Evolutionary conservation across 495 filamentous ascomycete species (phyloP).

Genomic region (Aspergillus sclerotioniger): DNA sequence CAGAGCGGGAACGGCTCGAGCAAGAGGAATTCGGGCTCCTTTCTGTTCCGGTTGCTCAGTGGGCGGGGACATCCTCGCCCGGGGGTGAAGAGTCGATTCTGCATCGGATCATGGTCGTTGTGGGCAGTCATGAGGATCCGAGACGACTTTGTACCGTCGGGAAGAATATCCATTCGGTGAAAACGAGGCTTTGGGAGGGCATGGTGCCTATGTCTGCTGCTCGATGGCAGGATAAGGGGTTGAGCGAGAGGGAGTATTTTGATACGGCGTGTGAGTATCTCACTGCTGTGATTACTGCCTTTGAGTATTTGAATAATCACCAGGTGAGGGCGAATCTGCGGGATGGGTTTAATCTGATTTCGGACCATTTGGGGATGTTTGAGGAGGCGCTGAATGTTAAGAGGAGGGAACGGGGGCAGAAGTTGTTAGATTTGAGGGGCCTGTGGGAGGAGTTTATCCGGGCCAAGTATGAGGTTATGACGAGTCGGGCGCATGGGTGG

Average conservation of each 20-base stretch:
- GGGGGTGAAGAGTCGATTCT: no score
- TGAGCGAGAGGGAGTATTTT: slow-evolving; percentile 1
- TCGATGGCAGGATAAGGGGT: no score
- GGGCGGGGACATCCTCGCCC: no score
- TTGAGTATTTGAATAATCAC: slow-evolving; percentile 29
- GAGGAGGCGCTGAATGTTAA: slow-evolving; percentile 15
- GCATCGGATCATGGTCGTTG: no score
- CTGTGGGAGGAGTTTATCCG: slow-evolving; percentile 31
- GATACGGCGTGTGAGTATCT: slow-evolving; percentile 30
- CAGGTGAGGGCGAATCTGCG: slow-evolving; percentile 23
- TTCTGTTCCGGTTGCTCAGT: no score
- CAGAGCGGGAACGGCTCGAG: no score
- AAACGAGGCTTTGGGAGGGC: no score
- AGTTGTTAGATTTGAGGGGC: slow-evolving; percentile 16
- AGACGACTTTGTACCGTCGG: no score
- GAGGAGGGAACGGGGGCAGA: slow-evolving; percentile 6
- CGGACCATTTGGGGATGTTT: slow-evolving; percentile 16
- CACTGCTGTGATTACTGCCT: slow-evolving; percentile 28
- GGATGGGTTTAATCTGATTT: slow-evolving; percentile 30
- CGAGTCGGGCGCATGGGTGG: slow-evolving; percentile 27
- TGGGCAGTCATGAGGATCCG: no score
- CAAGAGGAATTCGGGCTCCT: no score
- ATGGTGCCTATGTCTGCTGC: no score
- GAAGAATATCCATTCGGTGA: no score
- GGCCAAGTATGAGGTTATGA: slow-evolving; percentile 27